Evolutionary conservation across 768 basidiomycete genomes (phyloP).

Genomic region (Tephrocybe sp.): DNA sequence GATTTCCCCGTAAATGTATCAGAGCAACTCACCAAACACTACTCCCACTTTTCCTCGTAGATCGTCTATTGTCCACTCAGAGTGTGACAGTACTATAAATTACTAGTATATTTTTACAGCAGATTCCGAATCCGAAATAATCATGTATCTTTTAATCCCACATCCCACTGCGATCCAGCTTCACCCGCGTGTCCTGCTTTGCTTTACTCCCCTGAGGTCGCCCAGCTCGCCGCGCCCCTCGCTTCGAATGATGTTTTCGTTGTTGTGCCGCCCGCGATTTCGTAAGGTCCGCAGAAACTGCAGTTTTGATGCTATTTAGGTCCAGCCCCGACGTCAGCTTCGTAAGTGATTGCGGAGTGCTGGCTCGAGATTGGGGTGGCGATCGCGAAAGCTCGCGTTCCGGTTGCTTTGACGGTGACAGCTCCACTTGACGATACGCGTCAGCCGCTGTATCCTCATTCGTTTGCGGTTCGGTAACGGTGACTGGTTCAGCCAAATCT

Average conservation of each 20-base stretch:
- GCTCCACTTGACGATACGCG: not conserved
- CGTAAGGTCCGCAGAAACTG: constrained; percentile 61
- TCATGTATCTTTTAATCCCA: constrained; percentile 47
- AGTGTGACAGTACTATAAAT: constrained; percentile 1
- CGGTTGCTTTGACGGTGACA: constrained; percentile 21
- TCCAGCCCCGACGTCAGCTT: constrained; percentile 42
- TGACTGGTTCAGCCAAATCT: not conserved
- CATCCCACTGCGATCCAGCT: constrained; percentile 55
- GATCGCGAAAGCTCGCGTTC: constrained; percentile 44
- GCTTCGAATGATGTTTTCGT: constrained; percentile 79
- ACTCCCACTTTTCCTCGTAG: constrained; percentile 3
- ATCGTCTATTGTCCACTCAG: too few relatives aligned
- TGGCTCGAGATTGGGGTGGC: constrained; percentile 50
- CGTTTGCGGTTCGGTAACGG: not conserved
- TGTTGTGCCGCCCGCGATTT: constrained; percentile 62
- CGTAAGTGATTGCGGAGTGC: constrained; percentile 41
- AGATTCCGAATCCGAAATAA: not conserved
- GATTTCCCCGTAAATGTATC: not conserved
- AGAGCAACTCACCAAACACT: not conserved
- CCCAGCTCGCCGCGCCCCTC: constrained; percentile 59
- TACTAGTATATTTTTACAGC: constrained; percentile 1
- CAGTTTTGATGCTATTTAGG: constrained; percentile 51
- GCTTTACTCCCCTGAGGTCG: constrained; percentile 82
- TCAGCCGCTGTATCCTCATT: not conserved
- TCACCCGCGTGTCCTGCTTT: constrained; percentile 73